A percentile compares a stretch with the other conserved stretches of the same genome.
phyloP scores from a whole-genome alignment of 306 rosid genomes.

The Glycyrrhiza uralensis region DNA sequence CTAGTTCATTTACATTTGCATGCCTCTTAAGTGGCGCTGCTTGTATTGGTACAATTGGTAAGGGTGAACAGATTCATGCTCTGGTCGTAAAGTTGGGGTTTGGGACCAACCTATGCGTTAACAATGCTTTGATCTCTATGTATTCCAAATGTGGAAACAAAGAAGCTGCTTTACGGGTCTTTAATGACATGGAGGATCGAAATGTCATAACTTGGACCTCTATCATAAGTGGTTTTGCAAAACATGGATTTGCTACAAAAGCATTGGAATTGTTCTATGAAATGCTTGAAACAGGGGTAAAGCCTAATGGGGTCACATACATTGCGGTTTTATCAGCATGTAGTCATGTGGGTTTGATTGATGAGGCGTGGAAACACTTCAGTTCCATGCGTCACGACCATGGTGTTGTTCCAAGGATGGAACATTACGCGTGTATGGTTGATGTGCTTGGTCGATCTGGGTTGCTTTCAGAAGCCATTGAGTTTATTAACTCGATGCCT shows the following conservation, averaged over 20 bases:
- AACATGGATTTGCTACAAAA: slow-evolving; percentile 55
- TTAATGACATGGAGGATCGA: slow-evolving; percentile 37
- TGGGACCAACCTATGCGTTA: slow-evolving; percentile 27
- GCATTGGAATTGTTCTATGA: slow-evolving; percentile 52
- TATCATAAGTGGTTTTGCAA: slow-evolving; percentile 54
- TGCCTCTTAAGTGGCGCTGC: slow-evolving; percentile 72
- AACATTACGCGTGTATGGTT: slow-evolving; percentile 67
- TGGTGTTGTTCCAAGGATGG: slow-evolving; percentile 57
- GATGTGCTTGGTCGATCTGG: slow-evolving; percentile 68
- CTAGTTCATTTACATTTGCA: slow-evolving; percentile 50
- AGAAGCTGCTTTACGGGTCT: slow-evolving; percentile 54
- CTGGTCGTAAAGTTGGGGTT: slow-evolving; percentile 43
- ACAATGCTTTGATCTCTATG: slow-evolving; percentile 65
- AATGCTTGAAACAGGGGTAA: slow-evolving; percentile 53
- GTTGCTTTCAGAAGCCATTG: slow-evolving; percentile 51
- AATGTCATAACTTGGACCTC: slow-evolving; percentile 71
- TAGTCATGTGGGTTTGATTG: slow-evolving; percentile 56
- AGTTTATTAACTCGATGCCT: slow-evolving; percentile 56
- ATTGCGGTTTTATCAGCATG: slow-evolving; percentile 70
- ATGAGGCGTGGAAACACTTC: slow-evolving; percentile 63
- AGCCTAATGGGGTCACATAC: slow-evolving; percentile 62
- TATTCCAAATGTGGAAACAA: slow-evolving; percentile 65
- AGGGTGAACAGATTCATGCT: slow-evolving; percentile 68
- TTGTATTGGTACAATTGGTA: slow-evolving; percentile 42
- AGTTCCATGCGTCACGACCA: slow-evolving; percentile 42